phyloP scores from a whole-genome alignment of 2,329 filamentous ascomycete genomes.

The Erysiphe pulchra region DNA sequence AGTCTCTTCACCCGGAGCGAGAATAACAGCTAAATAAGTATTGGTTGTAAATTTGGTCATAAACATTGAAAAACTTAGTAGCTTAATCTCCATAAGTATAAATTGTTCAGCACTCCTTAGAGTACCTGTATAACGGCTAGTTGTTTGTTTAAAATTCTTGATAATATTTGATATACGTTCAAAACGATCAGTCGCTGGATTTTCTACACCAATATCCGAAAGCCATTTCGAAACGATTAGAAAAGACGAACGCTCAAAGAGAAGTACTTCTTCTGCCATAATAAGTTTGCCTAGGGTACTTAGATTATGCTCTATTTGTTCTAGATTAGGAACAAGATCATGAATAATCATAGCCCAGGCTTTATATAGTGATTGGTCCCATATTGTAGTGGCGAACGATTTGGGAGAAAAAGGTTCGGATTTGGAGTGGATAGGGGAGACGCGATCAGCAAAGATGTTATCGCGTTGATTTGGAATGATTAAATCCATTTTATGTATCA shows the following conservation, averaged over 20 bases:
- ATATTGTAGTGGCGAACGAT: constrained; percentile 88
- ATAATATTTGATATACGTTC: constrained; percentile 93
- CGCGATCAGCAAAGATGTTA: constrained; percentile 62
- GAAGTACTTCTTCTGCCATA: constrained; percentile 74
- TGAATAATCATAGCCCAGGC: constrained; percentile 98
- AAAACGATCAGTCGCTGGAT: constrained; percentile 79
- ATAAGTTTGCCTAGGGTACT: constrained; percentile 61
- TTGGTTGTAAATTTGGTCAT: constrained; percentile 92
- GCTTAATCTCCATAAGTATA: constrained; percentile 57
- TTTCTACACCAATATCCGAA: constrained; percentile 43
- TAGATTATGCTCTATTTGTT: constrained; percentile 68
- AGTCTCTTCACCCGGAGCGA: constrained; percentile 71
- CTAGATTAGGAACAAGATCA: constrained; percentile 82
- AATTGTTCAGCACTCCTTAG: constrained; percentile 66
- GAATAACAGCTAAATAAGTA: constrained; percentile 79
- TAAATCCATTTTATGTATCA: constrained; percentile 98
- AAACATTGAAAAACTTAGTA: constrained; percentile 68
- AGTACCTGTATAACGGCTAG: constrained; percentile 50
- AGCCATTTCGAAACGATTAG: constrained; percentile 87
- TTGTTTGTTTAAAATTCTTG: constrained; percentile 87
- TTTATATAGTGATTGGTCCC: constrained; percentile 95
- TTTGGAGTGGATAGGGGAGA: constrained; percentile 49
- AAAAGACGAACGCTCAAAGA: constrained; percentile 91
- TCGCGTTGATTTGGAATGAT: constrained; percentile 59
- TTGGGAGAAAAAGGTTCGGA: constrained; percentile 53